Base-by-base conservation (phyloP, 2,329 filamentous ascomycete genomes). In the Xylaria sp. region DNA sequence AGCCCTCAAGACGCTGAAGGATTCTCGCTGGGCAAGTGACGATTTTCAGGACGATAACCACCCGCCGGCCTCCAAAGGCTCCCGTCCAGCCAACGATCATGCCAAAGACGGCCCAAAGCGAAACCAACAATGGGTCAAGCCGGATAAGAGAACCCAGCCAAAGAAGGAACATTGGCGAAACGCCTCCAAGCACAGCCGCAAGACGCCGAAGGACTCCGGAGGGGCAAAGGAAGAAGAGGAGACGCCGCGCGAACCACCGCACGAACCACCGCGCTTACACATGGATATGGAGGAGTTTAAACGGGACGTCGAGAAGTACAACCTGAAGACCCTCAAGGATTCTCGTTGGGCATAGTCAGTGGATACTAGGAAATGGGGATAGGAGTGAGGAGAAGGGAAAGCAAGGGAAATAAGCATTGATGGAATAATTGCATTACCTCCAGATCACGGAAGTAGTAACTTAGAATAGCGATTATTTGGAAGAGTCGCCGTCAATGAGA, bases 271-370 rank as follows among this genome's bases (percentile, higher is more conserved):
- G 13, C 44, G 47, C 8, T 1, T 60, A 8, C 25, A 13, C 32
- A 37, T 62, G 10, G 50, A 66, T 6, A 29, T 25, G 48, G 58
- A 66, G 8, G 50, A 62, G 6, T 66, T 66, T 5, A 0, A 44
- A 2, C 50, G 58, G 0, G 64, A 66, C 1, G 64, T 62, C 13
- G n/a, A 29, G 40, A 21, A 55, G 35, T 12, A 42, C 16, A 21
- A 27, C 2, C 18, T 53, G 32, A 63, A 63, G 32, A 63, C 60
- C 6, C 25, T 63, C 12, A 63, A 63, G 44, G 60, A 63, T 32
- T 63, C 60, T 32, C 57, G 57, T 21, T 59, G 57, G 57, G 57
- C 57, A 9, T 50, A 12, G n/a, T n/a, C n/a, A n/a, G n/a, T n/a
- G n/a, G n/a, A n/a, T n/a, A n/a, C n/a, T n/a, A n/a, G n/a, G n/a